Percentiles rank a stretch among this genome's conserved stretches.
Conservation (phyloP, 305 asterid species). For the Fraxinus sp. region DNA sequence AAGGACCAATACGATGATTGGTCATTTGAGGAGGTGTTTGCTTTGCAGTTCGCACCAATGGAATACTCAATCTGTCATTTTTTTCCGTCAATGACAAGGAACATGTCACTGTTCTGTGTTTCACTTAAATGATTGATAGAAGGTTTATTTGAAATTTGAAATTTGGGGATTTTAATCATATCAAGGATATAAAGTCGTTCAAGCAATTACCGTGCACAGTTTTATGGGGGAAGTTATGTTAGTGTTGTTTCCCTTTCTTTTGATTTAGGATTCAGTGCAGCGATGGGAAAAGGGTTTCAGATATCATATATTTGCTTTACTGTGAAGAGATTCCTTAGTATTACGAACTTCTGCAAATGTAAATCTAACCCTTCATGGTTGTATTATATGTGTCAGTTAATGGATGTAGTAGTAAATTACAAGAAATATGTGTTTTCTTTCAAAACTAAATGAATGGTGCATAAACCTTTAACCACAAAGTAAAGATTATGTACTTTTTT, state of each 20-base stretch:
- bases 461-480: background rate
- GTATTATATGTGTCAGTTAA: background rate
- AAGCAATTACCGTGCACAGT: background rate
- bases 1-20: constrained; percentile 73
- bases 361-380: background rate
- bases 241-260: background rate
- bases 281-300: background rate
- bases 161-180: background rate
- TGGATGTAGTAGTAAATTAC: background rate
- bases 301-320: background rate
- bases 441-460: background rate
- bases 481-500: background rate
- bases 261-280: background rate
- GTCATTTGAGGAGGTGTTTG: constrained; percentile 89
- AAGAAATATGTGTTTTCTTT: background rate
- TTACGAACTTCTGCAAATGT: background rate
- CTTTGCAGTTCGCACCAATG: background rate
- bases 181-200: background rate
- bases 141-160: background rate
- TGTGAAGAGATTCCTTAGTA: background rate
- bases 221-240: background rate
- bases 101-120: background rate
- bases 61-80: background rate
- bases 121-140: background rate
- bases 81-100: background rate